Evolutionary conservation across 1,284 basidiomycete species (phyloP).

Genomic region (Porogramme epimiltina): DNA sequence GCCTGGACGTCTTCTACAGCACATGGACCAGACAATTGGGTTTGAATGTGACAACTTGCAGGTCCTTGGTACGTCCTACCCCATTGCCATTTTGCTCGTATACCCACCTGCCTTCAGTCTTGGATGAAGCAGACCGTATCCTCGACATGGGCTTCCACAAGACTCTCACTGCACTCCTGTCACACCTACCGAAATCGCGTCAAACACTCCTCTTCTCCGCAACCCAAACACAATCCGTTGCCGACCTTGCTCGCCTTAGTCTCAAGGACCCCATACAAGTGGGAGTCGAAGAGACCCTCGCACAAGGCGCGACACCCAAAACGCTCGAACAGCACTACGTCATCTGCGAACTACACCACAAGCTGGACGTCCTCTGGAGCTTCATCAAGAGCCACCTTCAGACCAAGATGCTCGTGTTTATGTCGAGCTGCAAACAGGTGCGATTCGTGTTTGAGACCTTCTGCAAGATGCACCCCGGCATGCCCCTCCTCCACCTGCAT

Average conservation of each 20-base stretch:
- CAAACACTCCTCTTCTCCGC: conserved; percentile 98
- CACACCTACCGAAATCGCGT: conserved; percentile 82
- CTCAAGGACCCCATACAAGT: conserved; percentile 85
- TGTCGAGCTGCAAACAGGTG: conserved; percentile 96
- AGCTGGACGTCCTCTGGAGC: conserved; percentile 91
- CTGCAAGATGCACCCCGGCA: conserved; percentile 92
- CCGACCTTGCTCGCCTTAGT: conserved; percentile 88
- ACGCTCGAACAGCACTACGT: conserved; percentile 92
- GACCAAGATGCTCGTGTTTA: conserved; percentile 91
- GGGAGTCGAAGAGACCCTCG: conserved; percentile 55
- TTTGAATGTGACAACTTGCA: conserved; percentile 93
- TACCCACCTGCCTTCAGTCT: conserved; percentile 58
- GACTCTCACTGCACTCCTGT: conserved; percentile 88
- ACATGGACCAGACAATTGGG: conserved; percentile 97
- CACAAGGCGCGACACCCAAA: conserved; percentile 53
- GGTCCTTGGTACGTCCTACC: conserved; percentile 78
- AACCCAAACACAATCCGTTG: conserved; percentile 91
- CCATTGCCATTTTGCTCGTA: neutral
- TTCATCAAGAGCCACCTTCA: conserved; percentile 96
- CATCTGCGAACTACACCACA: conserved; percentile 82
- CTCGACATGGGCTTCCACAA: conserved; percentile 95
- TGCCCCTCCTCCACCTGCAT: conserved; percentile 90
- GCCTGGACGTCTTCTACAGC: conserved; percentile 92
- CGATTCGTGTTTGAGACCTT: conserved; percentile 98
- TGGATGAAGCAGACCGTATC: conserved; percentile 97